Base-by-base conservation (phyloP, 371 early-diverging fungal genomes). In the Syncephalastrum contaminatum region DNA sequence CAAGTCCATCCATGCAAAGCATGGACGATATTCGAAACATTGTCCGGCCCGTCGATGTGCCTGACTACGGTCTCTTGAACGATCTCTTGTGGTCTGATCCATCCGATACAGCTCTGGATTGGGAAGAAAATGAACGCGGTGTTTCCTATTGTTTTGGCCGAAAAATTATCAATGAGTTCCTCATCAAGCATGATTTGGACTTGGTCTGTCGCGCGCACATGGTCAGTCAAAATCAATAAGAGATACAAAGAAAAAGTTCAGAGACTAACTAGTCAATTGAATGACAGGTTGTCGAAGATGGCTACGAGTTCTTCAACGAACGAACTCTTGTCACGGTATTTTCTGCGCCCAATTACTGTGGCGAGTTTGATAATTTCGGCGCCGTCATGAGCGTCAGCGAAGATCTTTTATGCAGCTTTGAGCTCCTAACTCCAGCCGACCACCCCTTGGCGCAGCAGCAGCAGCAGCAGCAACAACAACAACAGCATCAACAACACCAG, bases 91-190 rank as follows among this genome's bases (percentile, higher is more conserved):
- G 97, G 97, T 90, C 93, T 0, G 91, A 91, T 55, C 91, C 91
- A 3, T 86, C 86, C 49, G 87, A 88, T 54, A 80, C 73, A 2
- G 83, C 84, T 16, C 56, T 73, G 22, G 89, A 90, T 19, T 97
- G 98, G 97, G 93, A 92, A 63, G 96, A 97, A 56, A 99, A 98
- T 72, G 99, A 98, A 55, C 86, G 99, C 41, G 99, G 99, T 10
- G 98, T 99, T 4, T 87, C 88, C 18, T 92, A 89, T 60, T 93
- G 94, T 43, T 99, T 98, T 80, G 97, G 99, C 4, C 78, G 82
- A 39, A 81, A 85, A 47, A 87, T 94, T 51, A 89, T 99, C 5
- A 79, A 85, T 56, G 85, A 87, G 49, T 98, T 98, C 70, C 72
- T 98, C 51, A 75, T 83, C 43, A 85, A 81, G 62, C 87, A 90